A percentile compares a stretch with the other conserved stretches of the same genome.
Conservation (phyloP, 176 grass and related monocot genomes). For the Ensete glaucum region DNA sequence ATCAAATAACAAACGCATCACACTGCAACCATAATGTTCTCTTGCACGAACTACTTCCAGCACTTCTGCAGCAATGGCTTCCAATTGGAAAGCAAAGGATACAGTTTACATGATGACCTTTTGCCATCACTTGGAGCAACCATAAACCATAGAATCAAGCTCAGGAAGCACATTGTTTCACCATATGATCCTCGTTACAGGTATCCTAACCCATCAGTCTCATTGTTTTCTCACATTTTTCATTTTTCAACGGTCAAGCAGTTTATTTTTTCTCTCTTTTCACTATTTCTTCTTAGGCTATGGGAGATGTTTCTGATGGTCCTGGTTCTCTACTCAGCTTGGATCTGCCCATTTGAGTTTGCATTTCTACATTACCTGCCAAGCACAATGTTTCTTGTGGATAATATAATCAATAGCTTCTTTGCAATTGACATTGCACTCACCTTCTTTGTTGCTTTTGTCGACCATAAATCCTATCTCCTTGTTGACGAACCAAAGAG, state of each 20-base stretch:
- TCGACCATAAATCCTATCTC: conserved; percentile 37
- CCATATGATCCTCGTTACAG: conserved; percentile 48
- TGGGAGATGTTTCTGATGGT: conserved; percentile 62
- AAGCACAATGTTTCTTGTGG: conserved; percentile 37
- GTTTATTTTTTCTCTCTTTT: neutral
- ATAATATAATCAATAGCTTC: conserved; percentile 46
- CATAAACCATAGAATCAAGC: conserved; percentile 16
- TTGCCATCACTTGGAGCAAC: conserved; percentile 47
- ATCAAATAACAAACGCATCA: neutral
- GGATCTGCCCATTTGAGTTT: conserved; percentile 68
- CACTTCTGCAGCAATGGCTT: conserved; percentile 25
- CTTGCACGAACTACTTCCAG: conserved; percentile 12
- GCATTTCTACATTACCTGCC: conserved; percentile 62
- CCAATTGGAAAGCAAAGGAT: neutral
- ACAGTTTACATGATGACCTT: conserved; percentile 24
- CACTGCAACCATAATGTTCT: conserved; percentile 21
- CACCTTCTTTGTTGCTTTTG: conserved; percentile 61
- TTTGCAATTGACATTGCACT: conserved; percentile 56
- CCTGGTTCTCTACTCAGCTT: conserved; percentile 60
- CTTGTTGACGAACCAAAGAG: conserved; percentile 54
- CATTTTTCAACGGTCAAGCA: neutral
- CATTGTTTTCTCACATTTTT: neutral
- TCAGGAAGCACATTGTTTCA: conserved; percentile 38
- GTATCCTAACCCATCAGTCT: conserved; percentile 9
- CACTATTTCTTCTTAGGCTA: conserved; percentile 19